Evolutionary conservation across 2,329 filamentous ascomycete genomes (phyloP).

Genomic region (Epichloe typhina): DNA sequence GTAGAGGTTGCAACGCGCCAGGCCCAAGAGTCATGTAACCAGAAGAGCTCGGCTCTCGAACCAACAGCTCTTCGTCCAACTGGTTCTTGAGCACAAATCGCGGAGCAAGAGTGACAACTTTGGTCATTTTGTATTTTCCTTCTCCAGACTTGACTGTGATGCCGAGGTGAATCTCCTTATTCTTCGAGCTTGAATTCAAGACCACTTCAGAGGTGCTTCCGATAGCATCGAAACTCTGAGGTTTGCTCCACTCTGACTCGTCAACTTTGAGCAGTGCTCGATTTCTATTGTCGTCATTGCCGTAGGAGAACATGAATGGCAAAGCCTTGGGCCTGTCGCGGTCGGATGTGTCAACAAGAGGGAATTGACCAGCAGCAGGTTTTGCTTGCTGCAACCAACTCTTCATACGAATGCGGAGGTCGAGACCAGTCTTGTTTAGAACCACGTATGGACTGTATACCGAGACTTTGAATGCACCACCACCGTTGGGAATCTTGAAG

Average conservation of each 20-base stretch:
- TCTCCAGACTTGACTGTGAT: slow-evolving; percentile 82
- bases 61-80: slow-evolving; percentile 73
- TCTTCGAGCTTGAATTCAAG: slow-evolving; percentile 56
- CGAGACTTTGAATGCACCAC: slow-evolving; percentile 90
- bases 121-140: slow-evolving; percentile 96
- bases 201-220: slow-evolving; percentile 85
- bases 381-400: slow-evolving; percentile 73
- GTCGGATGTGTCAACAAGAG: slow-evolving; percentile 35
- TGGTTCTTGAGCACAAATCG: slow-evolving; percentile 92
- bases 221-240: slow-evolving; percentile 95
- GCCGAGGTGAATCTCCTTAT: slow-evolving; percentile 79
- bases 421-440: slow-evolving; percentile 86
- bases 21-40: slow-evolving; percentile 65
- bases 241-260: slow-evolving; percentile 90
- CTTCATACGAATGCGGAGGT: slow-evolving; percentile 79
- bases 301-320: slow-evolving; percentile 94
- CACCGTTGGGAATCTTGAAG: slow-evolving; percentile 76
- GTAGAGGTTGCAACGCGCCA: slow-evolving; percentile 71
- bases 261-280: slow-evolving; percentile 77
- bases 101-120: slow-evolving; percentile 84
- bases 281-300: slow-evolving; percentile 80
- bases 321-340: slow-evolving; percentile 55
- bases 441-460: slow-evolving; percentile 93
- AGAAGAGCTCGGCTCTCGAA: slow-evolving; percentile 85
- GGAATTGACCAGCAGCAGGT: slow-evolving; percentile 68